Percentiles rank a stretch among this genome's conserved stretches.
These are phyloP conservation scores for Rubroboletus pulcherrimus DNA, from an alignment of 768 basidiomycete species.

Conservation along the genomic window DNA sequence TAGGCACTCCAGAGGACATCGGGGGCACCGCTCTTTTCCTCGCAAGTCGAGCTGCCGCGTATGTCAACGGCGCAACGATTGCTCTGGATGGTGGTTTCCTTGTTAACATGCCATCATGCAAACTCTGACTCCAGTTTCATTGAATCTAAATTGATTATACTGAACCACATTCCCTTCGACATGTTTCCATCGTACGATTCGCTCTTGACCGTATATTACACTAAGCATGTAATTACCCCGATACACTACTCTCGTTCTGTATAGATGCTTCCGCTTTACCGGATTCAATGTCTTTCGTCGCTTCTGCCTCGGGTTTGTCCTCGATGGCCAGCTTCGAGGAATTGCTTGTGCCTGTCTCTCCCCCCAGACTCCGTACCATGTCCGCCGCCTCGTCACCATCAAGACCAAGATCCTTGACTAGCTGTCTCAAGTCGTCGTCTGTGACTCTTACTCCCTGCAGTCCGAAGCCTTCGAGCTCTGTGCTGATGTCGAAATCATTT, in stretches of 20 bases:
- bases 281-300: not conserved
- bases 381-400: slow-evolving; percentile 75
- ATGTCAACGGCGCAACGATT: slow-evolving; percentile 62
- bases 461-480: slow-evolving; percentile 65
- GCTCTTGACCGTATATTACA: slow-evolving; percentile 4
- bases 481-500: slow-evolving; percentile 60
- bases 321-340: slow-evolving; percentile 9
- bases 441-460: slow-evolving; percentile 76
- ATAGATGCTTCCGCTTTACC: not conserved
- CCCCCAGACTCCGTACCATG: slow-evolving; percentile 60
- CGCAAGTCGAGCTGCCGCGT: slow-evolving; percentile 55
- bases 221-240: not conserved
- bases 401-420: slow-evolving; percentile 74
- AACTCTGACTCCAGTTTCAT: slow-evolving; percentile 24
- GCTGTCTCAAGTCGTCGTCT: slow-evolving; percentile 64
- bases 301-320: slow-evolving; percentile 6
- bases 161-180: not conserved
- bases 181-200: not conserved
- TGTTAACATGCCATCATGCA: slow-evolving; percentile 36
- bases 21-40: slow-evolving; percentile 62
- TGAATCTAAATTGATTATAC: not conserved
- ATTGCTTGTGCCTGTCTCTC: slow-evolving; percentile 16
- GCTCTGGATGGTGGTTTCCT: slow-evolving; percentile 58
- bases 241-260: slow-evolving; percentile 1
- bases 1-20: slow-evolving; percentile 63